phyloP scores from a whole-genome alignment of 352 stramenopile species.

The Phytophthora quininea region DNA sequence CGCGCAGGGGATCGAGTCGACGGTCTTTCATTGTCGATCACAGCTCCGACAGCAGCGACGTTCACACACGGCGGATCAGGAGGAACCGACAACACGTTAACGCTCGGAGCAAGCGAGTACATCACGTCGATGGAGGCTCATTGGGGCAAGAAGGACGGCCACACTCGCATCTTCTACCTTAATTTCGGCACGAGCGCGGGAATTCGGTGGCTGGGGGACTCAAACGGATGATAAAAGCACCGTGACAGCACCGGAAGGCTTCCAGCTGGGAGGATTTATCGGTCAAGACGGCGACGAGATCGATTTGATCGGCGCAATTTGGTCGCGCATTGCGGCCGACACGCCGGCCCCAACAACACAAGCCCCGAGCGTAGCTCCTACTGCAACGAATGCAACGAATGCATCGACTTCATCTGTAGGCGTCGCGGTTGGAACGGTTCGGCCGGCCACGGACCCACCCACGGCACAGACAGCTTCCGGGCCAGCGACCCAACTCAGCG shows the following conservation, averaged over 20 bases:
- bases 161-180: constrained; percentile 3
- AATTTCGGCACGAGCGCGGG: constrained; percentile 1
- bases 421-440: background rate
- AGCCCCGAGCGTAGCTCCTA: background rate
- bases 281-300: constrained; percentile 5
- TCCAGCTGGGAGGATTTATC: background rate
- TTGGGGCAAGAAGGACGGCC: constrained; percentile 4
- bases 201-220: constrained; percentile 1
- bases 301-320: constrained; percentile 2
- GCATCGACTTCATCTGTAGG: background rate
- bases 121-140: constrained; percentile 4
- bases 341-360: background rate
- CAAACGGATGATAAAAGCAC: background rate
- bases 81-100: constrained; percentile 1
- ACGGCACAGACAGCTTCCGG: background rate
- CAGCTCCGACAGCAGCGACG: background rate
- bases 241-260: constrained; percentile 1
- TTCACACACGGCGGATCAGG: constrained; percentile 2
- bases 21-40: background rate
- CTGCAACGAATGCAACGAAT: background rate
- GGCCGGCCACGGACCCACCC: background rate
- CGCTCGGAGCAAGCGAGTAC: background rate
- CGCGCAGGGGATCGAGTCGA: background rate
- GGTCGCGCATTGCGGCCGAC: background rate
- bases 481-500: background rate